Evolutionary conservation across 495 filamentous ascomycete species (phyloP), one percentile per base, ranked within the genome.

Genomic region (Stereocaulon alpinum): DNA sequence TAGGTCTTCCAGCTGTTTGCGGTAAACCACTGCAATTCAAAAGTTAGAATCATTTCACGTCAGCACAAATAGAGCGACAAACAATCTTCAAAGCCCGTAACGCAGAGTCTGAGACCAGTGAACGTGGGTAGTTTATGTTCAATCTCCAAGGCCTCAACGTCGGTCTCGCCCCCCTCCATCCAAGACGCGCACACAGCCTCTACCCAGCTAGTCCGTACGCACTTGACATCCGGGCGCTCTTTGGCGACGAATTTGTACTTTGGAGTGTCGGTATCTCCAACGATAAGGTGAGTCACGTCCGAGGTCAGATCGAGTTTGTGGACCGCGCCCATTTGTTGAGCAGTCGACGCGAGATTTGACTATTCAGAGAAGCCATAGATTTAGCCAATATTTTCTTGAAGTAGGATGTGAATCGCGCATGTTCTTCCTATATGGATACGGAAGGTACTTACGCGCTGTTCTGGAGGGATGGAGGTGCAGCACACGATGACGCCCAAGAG

Each of bases 171-270:
- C 42, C 87, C 94, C 55, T 85, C 71, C 56, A 91, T 83, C 94
- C 93, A 98, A 42, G 81, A 76, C 54, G 83, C 72, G 14, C 90
- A 82, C 20, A 96, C 83, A 29, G 89, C 89, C 50, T 91, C 82
- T 53, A 98, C 78, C 89, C 89, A 98, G 67, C 81, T 80, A 32
- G 85, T 81, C 44, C 77, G 78, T 71, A 98, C 80, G 51, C 89
- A 87, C 57, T 80, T 82, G 64, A 98, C 83, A 68, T 98, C 93
- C 40, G 84, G 79, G 32, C 93, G 80, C 68, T 91, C 87, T 61
- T 83, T 89, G 24, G 93, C 93, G 66, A 96, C 92, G 72, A 93
- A 96, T 67, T 84, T 86, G 75, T 98, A 98, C 70, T 98, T 98
- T 15, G 85, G 81, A 0, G 91, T 96, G 63, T 89, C 79, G 58